phyloP scores from a whole-genome alignment of 164 flowering plant genomes.

The Echeveria elegans region DNA sequence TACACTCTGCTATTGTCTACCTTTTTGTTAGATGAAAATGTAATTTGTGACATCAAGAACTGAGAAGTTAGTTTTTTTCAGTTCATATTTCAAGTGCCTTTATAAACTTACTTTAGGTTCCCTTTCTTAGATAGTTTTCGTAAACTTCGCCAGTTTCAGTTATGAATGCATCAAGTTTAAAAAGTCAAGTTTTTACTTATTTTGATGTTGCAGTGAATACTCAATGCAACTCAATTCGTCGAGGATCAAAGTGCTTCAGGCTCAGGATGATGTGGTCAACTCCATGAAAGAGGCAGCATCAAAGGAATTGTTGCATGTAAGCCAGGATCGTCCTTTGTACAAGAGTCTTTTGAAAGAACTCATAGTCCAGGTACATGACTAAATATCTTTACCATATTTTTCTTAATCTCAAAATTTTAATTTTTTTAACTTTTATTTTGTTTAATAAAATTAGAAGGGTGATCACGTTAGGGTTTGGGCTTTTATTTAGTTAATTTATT shows the following conservation, averaged over 20 bases:
- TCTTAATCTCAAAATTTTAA: neutral
- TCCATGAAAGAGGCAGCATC: slow-evolving; percentile 51
- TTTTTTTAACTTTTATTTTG: neutral
- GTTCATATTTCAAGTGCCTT: too few species aligned
- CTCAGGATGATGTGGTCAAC: slow-evolving; percentile 60
- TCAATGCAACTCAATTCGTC: slow-evolving; percentile 71
- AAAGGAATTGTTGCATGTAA: slow-evolving; percentile 39
- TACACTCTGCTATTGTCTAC: too few species aligned
- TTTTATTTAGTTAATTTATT: too few species aligned
- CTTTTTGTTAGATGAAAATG: too few species aligned
- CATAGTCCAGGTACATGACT: slow-evolving; percentile 43
- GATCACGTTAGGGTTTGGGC: neutral
- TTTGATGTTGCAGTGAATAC: slow-evolving; percentile 42
- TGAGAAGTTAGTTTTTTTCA: too few species aligned
- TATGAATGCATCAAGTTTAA: too few species aligned
- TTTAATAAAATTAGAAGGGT: neutral
- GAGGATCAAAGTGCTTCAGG: slow-evolving; percentile 55
- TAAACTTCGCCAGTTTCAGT: too few species aligned
- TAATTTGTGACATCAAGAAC: too few species aligned
- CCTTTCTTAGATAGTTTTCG: too few species aligned
- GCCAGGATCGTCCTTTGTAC: slow-evolving; percentile 29
- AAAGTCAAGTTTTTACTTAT: too few species aligned
- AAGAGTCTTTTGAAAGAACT: slow-evolving; percentile 38
- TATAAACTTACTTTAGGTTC: too few species aligned
- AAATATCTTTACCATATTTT: neutral